Percentiles rank a stretch among this genome's conserved stretches.
Evolutionary conservation across 2,329 filamentous ascomycete genomes (phyloP).

Genomic region (Cladosporium sphaerospermum): DNA sequence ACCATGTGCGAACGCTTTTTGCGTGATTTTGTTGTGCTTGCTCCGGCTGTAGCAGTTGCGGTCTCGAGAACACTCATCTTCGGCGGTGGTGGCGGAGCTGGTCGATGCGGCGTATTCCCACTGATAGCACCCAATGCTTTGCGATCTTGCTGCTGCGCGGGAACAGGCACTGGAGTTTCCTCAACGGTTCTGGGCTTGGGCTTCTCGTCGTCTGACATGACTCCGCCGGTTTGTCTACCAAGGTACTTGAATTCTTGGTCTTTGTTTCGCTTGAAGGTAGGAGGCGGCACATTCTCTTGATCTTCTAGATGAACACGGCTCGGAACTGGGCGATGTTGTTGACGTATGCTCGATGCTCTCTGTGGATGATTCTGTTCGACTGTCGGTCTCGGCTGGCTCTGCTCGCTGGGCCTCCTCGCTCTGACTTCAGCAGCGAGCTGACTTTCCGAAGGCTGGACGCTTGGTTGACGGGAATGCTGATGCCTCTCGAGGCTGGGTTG

Average conservation of each 20-base stretch:
- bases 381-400: slow-evolving; percentile 16
- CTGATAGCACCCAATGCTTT: slow-evolving; percentile 48
- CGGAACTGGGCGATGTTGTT: slow-evolving; percentile 41
- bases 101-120: slow-evolving; percentile 68
- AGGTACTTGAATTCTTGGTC: slow-evolving; percentile 48
- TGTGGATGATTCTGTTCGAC: slow-evolving; percentile 28
- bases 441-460: slow-evolving; percentile 17
- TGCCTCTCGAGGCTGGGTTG: slow-evolving; percentile 27
- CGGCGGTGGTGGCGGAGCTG: slow-evolving; percentile 72
- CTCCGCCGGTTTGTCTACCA: slow-evolving; percentile 51
- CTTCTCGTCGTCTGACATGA: slow-evolving; percentile 43
- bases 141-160: slow-evolving; percentile 30
- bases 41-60: slow-evolving; percentile 76
- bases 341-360: slow-evolving; percentile 31
- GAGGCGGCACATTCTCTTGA: slow-evolving; percentile 76
- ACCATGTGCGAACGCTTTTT: slow-evolving; percentile 78
- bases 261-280: slow-evolving; percentile 60
- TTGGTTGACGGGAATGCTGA: slow-evolving; percentile 20
- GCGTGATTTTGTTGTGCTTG: slow-evolving; percentile 65
- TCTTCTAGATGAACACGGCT: slow-evolving; percentile 53
- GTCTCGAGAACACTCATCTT: slow-evolving; percentile 97
- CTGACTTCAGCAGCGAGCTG: slow-evolving; percentile 5
- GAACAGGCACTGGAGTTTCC: slow-evolving; percentile 34
- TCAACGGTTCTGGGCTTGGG: slow-evolving; percentile 36
- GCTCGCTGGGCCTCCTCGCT: slow-evolving; percentile 21